Conservation (phyloP, 768 basidiomycete species). For the Clathrus columnatus region DNA sequence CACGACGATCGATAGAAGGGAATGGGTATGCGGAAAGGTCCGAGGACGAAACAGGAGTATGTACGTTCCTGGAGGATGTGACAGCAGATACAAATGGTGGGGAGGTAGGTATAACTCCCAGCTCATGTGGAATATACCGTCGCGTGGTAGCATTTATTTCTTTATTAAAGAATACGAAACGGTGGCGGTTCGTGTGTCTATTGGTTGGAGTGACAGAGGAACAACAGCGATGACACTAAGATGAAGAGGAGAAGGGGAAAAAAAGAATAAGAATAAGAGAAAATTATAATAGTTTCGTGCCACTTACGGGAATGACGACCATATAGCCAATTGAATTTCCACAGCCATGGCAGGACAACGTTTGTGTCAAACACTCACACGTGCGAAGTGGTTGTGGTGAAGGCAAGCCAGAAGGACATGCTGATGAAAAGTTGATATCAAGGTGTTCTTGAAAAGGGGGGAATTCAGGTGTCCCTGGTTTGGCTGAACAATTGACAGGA, state of each 20-base stretch:
- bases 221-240: constrained; percentile 62
- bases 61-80: constrained; percentile 23
- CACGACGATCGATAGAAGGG: constrained; percentile 12
- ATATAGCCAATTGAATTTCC: constrained; percentile 69
- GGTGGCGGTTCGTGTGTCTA: constrained; percentile 62
- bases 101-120: constrained; percentile 42
- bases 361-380: constrained; percentile 81
- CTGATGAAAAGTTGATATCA: constrained; percentile 12
- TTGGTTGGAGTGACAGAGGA: constrained; percentile 50
- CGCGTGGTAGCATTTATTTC: constrained; percentile 59
- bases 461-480: constrained; percentile 21
- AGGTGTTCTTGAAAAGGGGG: constrained; percentile 30
- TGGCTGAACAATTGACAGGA: constrained; percentile 65
- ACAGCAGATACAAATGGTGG: constrained; percentile 24
- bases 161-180: constrained; percentile 77
- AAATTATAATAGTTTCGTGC: constrained; percentile 3
- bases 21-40: constrained; percentile 17
- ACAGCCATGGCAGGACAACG: constrained; percentile 72
- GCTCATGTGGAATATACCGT: constrained; percentile 53
- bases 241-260: constrained; percentile 12
- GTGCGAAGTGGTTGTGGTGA: constrained; percentile 39
- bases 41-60: constrained; percentile 21
- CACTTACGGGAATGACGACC: constrained; percentile 60
- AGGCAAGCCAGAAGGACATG: constrained; percentile 29
- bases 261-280: not conserved